Evolutionary conservation across 352 stramenopile species (phyloP).

Genomic region (Globisporangium uncinulatum): DNA sequence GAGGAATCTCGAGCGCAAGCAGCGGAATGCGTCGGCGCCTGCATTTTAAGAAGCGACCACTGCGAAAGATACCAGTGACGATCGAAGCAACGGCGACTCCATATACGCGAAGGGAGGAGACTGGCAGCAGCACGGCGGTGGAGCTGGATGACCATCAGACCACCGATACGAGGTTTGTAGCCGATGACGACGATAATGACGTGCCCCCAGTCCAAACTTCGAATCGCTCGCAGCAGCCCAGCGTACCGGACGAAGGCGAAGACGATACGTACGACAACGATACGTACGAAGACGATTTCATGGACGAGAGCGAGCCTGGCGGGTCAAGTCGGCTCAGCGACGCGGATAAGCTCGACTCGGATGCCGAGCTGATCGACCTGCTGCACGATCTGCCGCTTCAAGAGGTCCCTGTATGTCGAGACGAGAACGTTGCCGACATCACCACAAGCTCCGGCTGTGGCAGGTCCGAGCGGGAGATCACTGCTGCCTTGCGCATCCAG

Average conservation of each 20-base stretch:
- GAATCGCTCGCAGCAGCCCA: neutral
- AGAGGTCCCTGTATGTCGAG: neutral
- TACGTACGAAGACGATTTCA: slow-evolving; percentile 30
- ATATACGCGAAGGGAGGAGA: too few species aligned
- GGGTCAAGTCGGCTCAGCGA: slow-evolving; percentile 5
- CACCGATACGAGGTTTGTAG: too few species aligned
- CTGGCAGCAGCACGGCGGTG: too few species aligned
- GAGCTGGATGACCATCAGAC: too few species aligned
- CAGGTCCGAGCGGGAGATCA: neutral
- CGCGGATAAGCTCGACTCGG: slow-evolving; percentile 17
- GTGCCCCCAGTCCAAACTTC: neutral
- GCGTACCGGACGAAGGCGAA: slow-evolving; percentile 5
- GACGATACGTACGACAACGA: neutral
- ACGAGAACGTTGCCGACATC: neutral
- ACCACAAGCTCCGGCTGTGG: neutral
- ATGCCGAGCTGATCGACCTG: slow-evolving; percentile 41
- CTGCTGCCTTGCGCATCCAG: slow-evolving; percentile 25
- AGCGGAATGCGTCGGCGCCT: slow-evolving; percentile 20
- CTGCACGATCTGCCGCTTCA: slow-evolving; percentile 17
- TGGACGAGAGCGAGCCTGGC: slow-evolving; percentile 15
- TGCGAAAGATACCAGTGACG: slow-evolving; percentile 4
- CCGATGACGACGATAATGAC: too few species aligned
- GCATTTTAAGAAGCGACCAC: slow-evolving; percentile 15
- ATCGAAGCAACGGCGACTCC: neutral
- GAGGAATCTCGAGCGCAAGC: slow-evolving; percentile 23